Conservation (phyloP, 306 rosid species). For the Calophaca sinica region DNA sequence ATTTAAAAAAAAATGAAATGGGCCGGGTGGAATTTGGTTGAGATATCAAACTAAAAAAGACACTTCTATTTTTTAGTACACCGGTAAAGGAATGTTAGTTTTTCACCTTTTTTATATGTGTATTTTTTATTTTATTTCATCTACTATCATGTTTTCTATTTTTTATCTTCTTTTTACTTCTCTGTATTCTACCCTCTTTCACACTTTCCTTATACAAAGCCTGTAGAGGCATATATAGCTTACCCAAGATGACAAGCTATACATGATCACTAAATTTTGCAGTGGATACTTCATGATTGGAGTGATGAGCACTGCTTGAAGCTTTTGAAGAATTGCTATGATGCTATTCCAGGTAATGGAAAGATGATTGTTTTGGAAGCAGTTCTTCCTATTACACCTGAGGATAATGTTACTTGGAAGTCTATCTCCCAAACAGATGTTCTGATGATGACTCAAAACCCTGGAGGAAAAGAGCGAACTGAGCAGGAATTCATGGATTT, state of each 20-base stretch:
- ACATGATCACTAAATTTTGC: neutral
- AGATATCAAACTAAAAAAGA: too few relatives aligned
- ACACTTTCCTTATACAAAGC: neutral
- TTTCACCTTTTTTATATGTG: too few relatives aligned
- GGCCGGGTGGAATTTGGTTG: too few relatives aligned
- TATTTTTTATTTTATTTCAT: too few relatives aligned
- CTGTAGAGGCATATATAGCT: neutral
- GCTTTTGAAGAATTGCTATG: slow-evolving; percentile 60
- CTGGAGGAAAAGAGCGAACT: slow-evolving; percentile 64
- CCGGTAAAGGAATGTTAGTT: too few relatives aligned
- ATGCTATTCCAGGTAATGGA: slow-evolving; percentile 58
- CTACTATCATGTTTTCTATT: too few relatives aligned
- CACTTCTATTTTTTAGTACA: too few relatives aligned
- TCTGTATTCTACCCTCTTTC: neutral
- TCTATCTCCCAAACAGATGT: slow-evolving; percentile 37
- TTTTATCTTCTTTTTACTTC: too few relatives aligned
- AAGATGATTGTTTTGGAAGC: slow-evolving; percentile 59
- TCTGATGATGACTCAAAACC: slow-evolving; percentile 58
- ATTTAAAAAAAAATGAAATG: too few relatives aligned
- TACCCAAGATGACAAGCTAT: neutral
- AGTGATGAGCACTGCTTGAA: slow-evolving; percentile 49
- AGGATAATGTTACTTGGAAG: slow-evolving; percentile 34
- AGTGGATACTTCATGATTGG: slow-evolving; percentile 58
- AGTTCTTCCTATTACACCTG: slow-evolving; percentile 45
- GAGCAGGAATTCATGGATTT: slow-evolving; percentile 52